Evolutionary conservation across 768 basidiomycete genomes (phyloP).

Genomic region (Amanita rubescens): DNA sequence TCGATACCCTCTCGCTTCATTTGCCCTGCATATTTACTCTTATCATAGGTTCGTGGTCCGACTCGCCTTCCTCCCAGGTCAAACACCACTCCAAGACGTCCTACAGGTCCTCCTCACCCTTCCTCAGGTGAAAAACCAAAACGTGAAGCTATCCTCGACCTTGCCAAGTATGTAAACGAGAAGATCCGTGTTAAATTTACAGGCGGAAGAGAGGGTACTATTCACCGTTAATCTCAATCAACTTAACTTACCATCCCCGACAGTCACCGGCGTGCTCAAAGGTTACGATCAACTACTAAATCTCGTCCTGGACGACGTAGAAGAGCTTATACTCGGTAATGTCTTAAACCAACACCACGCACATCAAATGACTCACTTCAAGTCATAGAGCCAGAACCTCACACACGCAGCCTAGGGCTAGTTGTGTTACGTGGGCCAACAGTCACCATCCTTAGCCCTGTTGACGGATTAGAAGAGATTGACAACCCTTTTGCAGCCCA

Average conservation of each 20-base stretch:
- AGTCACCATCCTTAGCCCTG: constrained; percentile 88
- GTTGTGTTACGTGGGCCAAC: constrained; percentile 92
- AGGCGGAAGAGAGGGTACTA: constrained; percentile 88
- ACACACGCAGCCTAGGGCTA: constrained; percentile 66
- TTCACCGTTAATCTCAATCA: background rate
- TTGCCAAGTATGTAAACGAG: constrained; percentile 90
- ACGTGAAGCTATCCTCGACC: constrained; percentile 91
- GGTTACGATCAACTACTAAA: constrained; percentile 96
- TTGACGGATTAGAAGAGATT: constrained; percentile 93
- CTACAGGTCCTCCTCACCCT: constrained; percentile 32
- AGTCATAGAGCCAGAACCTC: constrained; percentile 50
- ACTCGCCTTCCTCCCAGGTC: constrained; percentile 36
- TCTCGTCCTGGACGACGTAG: constrained; percentile 93
- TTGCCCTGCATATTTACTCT: constrained; percentile 29
- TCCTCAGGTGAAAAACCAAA: constrained; percentile 63
- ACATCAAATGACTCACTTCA: constrained; percentile 2
- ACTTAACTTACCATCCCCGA: constrained; percentile 10
- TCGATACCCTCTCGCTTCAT: constrained; percentile 14
- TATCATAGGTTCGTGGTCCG: constrained; percentile 51
- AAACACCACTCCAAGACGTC: constrained; percentile 36
- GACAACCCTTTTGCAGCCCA: constrained; percentile 79
- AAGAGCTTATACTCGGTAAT: constrained; percentile 71
- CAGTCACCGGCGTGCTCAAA: constrained; percentile 89
- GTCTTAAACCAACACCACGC: background rate
- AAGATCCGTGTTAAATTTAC: constrained; percentile 94